Conservation (phyloP, 306 rosid genomes). For the Canavalia gladiata region DNA sequence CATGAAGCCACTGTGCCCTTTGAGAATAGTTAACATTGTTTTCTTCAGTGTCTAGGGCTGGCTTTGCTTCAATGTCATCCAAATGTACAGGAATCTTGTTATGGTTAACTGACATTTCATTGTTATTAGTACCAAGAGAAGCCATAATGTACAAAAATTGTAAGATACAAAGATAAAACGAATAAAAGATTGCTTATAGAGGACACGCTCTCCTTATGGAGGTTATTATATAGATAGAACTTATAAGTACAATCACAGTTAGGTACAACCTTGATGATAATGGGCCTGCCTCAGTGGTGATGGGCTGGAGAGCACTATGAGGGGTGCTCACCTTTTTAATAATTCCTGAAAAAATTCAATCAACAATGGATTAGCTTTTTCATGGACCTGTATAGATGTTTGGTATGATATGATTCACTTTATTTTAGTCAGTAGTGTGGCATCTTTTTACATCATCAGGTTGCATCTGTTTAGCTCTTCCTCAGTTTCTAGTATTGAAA, state of each 20-base stretch:
- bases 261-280: slow-evolving; percentile 35
- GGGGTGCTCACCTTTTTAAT: slow-evolving; percentile 26
- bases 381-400: slow-evolving; percentile 5
- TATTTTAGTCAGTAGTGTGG: slow-evolving; percentile 7
- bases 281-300: slow-evolving; percentile 33
- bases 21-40: slow-evolving; percentile 53
- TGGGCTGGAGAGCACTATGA: slow-evolving; percentile 55
- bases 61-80: slow-evolving; percentile 39
- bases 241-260: slow-evolving; percentile 15
- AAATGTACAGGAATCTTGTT: slow-evolving; percentile 42
- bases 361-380: slow-evolving; percentile 27
- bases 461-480: background rate
- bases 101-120: slow-evolving; percentile 44
- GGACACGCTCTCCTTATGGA: slow-evolving; percentile 49
- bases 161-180: slow-evolving; percentile 4
- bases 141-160: slow-evolving; percentile 51
- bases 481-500: slow-evolving; percentile 15
- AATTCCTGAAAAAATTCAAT: slow-evolving; percentile 22
- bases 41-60: slow-evolving; percentile 37
- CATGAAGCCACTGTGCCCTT: slow-evolving; percentile 66
- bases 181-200: slow-evolving; percentile 50
- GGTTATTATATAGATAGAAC: slow-evolving; percentile 52
- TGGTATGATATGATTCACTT: slow-evolving; percentile 38
- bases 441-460: slow-evolving; percentile 3
- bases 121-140: slow-evolving; percentile 41